Conservation (phyloP, 148 eudicot species). For the Rhododendron henanense region DNA sequence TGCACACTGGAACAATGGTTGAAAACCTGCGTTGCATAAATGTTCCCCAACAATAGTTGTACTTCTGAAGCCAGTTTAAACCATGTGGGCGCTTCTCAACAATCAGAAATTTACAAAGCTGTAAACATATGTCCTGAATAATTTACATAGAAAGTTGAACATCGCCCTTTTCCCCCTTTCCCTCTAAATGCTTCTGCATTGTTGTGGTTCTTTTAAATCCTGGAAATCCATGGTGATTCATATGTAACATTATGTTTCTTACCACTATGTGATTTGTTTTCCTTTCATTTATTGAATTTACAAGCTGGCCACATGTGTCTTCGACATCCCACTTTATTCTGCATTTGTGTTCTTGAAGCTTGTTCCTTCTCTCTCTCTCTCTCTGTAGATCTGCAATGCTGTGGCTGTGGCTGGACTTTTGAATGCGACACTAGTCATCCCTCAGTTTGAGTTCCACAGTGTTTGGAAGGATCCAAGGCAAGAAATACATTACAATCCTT, state of each 20-base stretch:
- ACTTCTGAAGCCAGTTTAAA: background rate
- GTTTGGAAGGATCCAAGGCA: slow-evolving; percentile 89
- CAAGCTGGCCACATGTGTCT: background rate
- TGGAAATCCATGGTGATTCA: background rate
- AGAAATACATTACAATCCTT: slow-evolving; percentile 1
- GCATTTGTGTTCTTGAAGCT: background rate
- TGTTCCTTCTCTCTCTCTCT: background rate
- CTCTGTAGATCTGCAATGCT: slow-evolving; percentile 84
- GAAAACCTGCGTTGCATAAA: background rate
- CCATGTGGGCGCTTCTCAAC: background rate
- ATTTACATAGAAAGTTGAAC: background rate
- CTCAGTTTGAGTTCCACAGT: slow-evolving; percentile 67
- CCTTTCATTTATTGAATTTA: background rate
- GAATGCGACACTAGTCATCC: slow-evolving; percentile 71
- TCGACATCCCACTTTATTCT: background rate
- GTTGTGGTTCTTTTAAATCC: background rate
- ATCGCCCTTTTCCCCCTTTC: background rate
- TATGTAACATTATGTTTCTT: background rate
- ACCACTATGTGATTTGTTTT: background rate
- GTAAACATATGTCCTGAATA: background rate
- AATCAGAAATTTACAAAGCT: background rate
- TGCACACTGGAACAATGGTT: no score
- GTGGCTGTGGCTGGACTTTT: slow-evolving; percentile 82
- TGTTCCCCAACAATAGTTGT: background rate
- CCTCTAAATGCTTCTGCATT: background rate